Base-by-base conservation (phyloP, 495 filamentous ascomycete species). In the Evernia prunastri region DNA sequence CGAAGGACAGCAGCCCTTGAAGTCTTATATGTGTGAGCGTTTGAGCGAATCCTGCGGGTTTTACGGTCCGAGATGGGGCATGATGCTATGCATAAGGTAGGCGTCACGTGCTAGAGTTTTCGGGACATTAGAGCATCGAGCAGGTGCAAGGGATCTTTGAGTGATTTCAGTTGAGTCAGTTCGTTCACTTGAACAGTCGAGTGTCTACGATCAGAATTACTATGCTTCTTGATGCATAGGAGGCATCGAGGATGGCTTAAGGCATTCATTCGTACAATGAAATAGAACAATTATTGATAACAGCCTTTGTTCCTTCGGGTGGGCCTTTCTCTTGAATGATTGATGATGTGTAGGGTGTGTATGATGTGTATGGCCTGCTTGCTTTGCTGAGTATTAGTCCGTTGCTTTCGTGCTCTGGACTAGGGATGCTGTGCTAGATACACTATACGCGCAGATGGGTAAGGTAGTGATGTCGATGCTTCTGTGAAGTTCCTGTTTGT, bases 41-140 rank as follows among this genome's bases (percentile, higher is more conserved):
- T 45, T 62, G 29, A 43, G 51, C 51, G 10, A 36, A 33, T 25
- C 1, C 4, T 60, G 5, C 33, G 3, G 42, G 18, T 4, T 33
- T 61, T 61, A 12, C 15, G 51, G 27, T 43, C 23, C 17, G 27
- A 35, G 25, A 27, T 59, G 37, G 18, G 43, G 35, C n/a, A n/a
- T n/a, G n/a, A 65, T 58, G 33, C 53, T 25, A 58, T 27, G 66
- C 62, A 68, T 68, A 59, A 58, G 42, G n/a, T 37, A 23, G 61
- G 66, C 29, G 66, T 51, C 33, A 25, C 23, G 61, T 40, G 54
- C 13, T 29, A 25, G 27, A 12, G 10, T 37, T 12, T 9, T 12
- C 45, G 23, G n/a, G 43, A 15, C 4, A 29, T 57, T 23, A 25
- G 31, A 42, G 35, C n/a, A 18, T 56, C 10, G 10, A 39, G 9